phyloP scores from a whole-genome alignment of 2,329 filamentous ascomycete genomes.

The Colletotrichum salicis region DNA sequence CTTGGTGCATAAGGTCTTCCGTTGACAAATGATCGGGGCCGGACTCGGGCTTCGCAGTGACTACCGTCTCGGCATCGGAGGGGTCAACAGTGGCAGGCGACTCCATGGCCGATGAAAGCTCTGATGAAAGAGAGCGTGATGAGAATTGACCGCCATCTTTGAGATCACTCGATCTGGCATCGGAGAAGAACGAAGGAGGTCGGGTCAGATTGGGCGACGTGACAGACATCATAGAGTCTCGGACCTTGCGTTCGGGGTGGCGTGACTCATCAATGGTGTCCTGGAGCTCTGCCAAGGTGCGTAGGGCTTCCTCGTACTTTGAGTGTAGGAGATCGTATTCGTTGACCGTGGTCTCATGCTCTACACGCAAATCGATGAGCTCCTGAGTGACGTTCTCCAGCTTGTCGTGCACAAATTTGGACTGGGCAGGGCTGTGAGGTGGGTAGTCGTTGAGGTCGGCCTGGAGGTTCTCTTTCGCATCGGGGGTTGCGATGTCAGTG shows the following conservation, averaged over 20 bases:
- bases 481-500: slow-evolving; percentile 1
- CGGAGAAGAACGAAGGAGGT: slow-evolving; percentile 86
- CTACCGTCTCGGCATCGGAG: slow-evolving; percentile 66
- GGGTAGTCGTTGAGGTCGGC: slow-evolving; percentile 50
- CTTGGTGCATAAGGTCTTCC: slow-evolving; percentile 52
- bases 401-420: slow-evolving; percentile 89
- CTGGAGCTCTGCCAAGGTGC: slow-evolving; percentile 84
- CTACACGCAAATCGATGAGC: slow-evolving; percentile 86
- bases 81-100: slow-evolving; percentile 74
- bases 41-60: slow-evolving; percentile 54
- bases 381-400: slow-evolving; percentile 92
- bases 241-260: slow-evolving; percentile 64
- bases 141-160: slow-evolving; percentile 76
- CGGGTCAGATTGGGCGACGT: slow-evolving; percentile 63
- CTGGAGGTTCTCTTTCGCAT: slow-evolving; percentile 30
- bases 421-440: slow-evolving; percentile 79
- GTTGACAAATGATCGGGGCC: slow-evolving; percentile 41
- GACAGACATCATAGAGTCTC: slow-evolving; percentile 67
- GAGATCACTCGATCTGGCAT: slow-evolving; percentile 75
- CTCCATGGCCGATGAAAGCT: slow-evolving; percentile 88
- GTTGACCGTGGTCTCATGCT: slow-evolving; percentile 85
- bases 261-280: slow-evolving; percentile 84
- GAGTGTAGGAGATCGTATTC: slow-evolving; percentile 84
- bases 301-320: slow-evolving; percentile 92
- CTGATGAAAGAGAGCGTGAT: slow-evolving; percentile 92